Base-by-base conservation (phyloP, 441 rosid species). In the Pelargonium myrrhifolium region DNA sequence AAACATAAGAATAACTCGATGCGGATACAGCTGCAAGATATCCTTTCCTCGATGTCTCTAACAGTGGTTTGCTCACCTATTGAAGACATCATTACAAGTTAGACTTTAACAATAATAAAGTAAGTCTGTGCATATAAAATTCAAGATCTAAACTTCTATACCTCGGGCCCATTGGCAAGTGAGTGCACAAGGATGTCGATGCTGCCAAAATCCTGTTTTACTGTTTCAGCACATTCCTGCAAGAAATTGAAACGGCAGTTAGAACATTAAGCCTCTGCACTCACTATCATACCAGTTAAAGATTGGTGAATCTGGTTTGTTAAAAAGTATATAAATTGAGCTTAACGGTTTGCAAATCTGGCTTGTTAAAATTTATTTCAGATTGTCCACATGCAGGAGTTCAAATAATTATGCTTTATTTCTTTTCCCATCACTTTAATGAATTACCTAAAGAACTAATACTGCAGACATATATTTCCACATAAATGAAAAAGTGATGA, bases 91-190 rank as follows among this genome's bases (percentile, higher is more conserved):
- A n/a, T n/a, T n/a, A n/a, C n/a, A n/a, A n/a, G n/a, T n/a, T n/a
- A n/a, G n/a, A n/a, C n/a, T n/a, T n/a, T n/a, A n/a, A n/a, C n/a
- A n/a, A n/a, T n/a, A n/a, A n/a, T n/a, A n/a, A n/a, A n/a, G n/a
- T n/a, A n/a, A n/a, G n/a, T n/a, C n/a, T n/a, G n/a, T n/a, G n/a
- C n/a, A n/a, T 1, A 6, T 47, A 22, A 39, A 67, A 3, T 68
- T 47, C 53, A 65, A 24, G 21, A 59, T 24, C 47, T 11, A 65
- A 66, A 68, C 42, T 37, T 69, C 21, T 74, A 10, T 72, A 87
- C 99, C 99, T 94, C 98, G 21, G 99, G 98, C 42, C 99, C 98
- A 79, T 94, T 94, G 65, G 99, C 99, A 72, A 94, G 96, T 47
- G 98, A 94, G 71, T 94, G 99, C 70, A 94, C 96, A 51, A 92